Conservation (phyloP, 805 yeast genomes). For the Ogataea philodendri region DNA sequence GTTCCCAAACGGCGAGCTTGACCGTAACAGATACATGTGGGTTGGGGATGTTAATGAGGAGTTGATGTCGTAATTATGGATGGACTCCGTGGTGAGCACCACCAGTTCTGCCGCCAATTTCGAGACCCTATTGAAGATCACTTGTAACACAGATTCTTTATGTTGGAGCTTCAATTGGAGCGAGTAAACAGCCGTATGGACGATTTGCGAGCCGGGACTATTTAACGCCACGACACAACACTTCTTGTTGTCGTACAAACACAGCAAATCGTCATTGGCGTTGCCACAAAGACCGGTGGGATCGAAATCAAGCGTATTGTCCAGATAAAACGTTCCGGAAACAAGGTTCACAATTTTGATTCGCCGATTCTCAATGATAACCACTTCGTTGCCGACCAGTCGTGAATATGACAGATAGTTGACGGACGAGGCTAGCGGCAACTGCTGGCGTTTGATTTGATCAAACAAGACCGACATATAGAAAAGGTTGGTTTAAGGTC, state of each 20-base stretch:
- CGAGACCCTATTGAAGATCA: constrained; percentile 46
- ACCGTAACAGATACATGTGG: constrained; percentile 22
- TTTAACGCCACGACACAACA: constrained; percentile 23
- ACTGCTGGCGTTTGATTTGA: constrained; percentile 10
- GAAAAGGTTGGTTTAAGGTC: too few species aligned
- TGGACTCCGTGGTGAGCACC: constrained; percentile 36
- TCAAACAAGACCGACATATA: constrained; percentile 10
- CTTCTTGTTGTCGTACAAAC: constrained; percentile 23
- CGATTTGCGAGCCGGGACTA: constrained; percentile 20
- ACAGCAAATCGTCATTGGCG: constrained; percentile 27
- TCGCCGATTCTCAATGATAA: constrained; percentile 23
- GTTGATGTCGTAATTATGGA: constrained; percentile 39
- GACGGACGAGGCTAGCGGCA: constrained; percentile 16
- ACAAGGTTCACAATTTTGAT: constrained; percentile 22
- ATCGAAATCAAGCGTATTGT: constrained; percentile 22
- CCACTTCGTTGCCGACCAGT: constrained; percentile 27
- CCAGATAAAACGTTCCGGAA: constrained; percentile 12
- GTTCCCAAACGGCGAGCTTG: constrained; percentile 20
- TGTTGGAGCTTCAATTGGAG: constrained; percentile 13
- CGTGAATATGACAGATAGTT: constrained; percentile 27
- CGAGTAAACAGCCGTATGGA: constrained; percentile 10
- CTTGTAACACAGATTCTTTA: constrained; percentile 34
- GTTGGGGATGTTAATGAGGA: constrained; percentile 21
- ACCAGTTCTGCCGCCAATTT: constrained; percentile 43
- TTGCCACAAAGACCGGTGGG: constrained; percentile 27